phyloP scores from a whole-genome alignment of 495 filamentous ascomycete species.

The Lindgomyces ingoldianus region DNA sequence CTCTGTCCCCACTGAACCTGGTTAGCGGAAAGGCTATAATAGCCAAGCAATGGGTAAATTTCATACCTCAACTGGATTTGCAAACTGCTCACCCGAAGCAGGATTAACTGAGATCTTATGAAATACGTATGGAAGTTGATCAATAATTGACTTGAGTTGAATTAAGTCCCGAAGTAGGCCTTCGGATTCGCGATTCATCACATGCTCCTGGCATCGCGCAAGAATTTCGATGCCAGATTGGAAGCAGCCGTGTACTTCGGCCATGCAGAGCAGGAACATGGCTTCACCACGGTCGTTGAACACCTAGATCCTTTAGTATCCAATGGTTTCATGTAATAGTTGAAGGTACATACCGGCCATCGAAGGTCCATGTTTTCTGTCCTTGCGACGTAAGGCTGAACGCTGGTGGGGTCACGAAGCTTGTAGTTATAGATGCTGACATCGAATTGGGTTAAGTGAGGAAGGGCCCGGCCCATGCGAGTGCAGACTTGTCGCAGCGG shows the following conservation, averaged over 20 bases:
- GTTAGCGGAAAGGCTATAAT: background rate
- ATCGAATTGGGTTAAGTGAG: conserved; percentile 55
- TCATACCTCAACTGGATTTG: conserved; percentile 40
- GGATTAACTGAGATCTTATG: conserved; percentile 57
- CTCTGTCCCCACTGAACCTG: conserved; percentile 35
- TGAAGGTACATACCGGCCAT: conserved; percentile 44
- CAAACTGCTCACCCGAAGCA: conserved; percentile 48
- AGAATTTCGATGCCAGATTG: conserved; percentile 42
- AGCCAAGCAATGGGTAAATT: background rate
- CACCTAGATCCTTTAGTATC: conserved; percentile 28
- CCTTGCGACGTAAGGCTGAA: conserved; percentile 51
- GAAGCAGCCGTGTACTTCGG: conserved; percentile 42
- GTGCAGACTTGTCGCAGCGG: conserved; percentile 53
- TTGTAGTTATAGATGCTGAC: conserved; percentile 56
- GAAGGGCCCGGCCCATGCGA: conserved; percentile 51
- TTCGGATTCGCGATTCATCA: conserved; percentile 54
- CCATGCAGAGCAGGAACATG: conserved; percentile 47
- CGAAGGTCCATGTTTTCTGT: conserved; percentile 56
- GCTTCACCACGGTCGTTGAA: conserved; percentile 55
- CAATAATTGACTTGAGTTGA: conserved; percentile 53
- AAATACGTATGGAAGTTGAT: conserved; percentile 55
- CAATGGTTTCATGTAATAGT: background rate
- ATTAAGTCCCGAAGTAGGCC: conserved; percentile 53
- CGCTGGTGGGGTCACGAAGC: conserved; percentile 50
- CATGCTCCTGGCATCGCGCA: conserved; percentile 53